Evolutionary conservation across 768 basidiomycete species (phyloP).

Genomic region (Lentinus tigrinus): DNA sequence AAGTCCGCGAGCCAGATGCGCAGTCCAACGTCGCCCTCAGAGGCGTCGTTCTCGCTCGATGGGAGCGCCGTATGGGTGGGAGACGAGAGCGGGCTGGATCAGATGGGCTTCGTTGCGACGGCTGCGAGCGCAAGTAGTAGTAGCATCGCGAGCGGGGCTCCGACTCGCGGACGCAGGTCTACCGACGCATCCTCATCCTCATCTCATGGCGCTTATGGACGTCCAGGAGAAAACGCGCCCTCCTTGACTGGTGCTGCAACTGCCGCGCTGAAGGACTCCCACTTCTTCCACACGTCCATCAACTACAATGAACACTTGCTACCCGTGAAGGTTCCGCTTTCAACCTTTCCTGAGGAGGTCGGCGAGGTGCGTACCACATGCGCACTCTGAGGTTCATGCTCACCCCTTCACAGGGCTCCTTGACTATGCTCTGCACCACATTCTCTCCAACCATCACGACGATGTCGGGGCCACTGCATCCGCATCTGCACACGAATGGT

Average conservation of each 20-base stretch:
- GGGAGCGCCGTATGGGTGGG: conserved; percentile 86
- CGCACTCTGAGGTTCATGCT: conserved; percentile 10
- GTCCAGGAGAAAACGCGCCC: conserved; percentile 19
- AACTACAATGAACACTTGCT: conserved; percentile 80
- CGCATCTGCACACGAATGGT: conserved; percentile 93
- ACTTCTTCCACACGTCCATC: conserved; percentile 87
- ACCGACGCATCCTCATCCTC: conserved; percentile 76
- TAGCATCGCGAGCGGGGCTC: conserved; percentile 34
- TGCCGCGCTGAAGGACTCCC: conserved; percentile 74
- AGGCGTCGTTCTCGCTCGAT: conserved; percentile 73
- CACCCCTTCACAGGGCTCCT: conserved; percentile 65
- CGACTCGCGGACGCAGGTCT: conserved; percentile 49
- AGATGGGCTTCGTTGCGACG: conserved; percentile 26
- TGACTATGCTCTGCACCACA: conserved; percentile 86
- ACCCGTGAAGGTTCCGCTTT: conserved; percentile 88
- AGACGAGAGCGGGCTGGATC: conserved; percentile 61
- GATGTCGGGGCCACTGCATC: conserved; percentile 75
- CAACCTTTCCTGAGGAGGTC: conserved; percentile 91
- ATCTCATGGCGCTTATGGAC: conserved; percentile 44
- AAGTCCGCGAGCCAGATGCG: conserved; percentile 30
- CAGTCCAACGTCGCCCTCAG: conserved; percentile 57
- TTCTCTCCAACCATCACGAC: conserved; percentile 63
- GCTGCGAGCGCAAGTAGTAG: conserved; percentile 16
- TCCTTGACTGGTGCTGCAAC: conserved; percentile 19
- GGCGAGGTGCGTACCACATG: conserved; percentile 71